Evolutionary conservation across 2,329 filamentous ascomycete genomes (phyloP).

Genomic region (Venturia aucupariae): DNA sequence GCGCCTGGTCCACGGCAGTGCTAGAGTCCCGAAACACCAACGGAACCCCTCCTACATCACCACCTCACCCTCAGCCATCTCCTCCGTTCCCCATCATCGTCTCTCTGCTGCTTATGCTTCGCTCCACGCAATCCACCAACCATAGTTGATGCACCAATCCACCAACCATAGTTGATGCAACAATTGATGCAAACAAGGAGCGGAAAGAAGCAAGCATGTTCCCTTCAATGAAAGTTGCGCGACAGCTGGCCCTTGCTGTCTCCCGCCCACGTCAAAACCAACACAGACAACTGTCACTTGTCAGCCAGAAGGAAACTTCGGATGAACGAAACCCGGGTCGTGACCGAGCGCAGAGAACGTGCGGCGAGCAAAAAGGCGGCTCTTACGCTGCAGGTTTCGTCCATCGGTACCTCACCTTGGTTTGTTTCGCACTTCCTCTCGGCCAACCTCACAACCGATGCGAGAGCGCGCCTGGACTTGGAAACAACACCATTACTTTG

Average conservation of each 20-base stretch:
- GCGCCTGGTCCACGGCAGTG: too few species aligned
- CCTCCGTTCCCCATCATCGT: neutral
- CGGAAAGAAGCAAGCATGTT: too few species aligned
- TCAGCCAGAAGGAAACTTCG: neutral
- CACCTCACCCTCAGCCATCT: neutral
- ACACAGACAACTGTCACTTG: neutral
- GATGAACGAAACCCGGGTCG: neutral
- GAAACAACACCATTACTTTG: neutral
- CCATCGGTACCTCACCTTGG: neutral
- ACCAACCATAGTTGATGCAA: too few species aligned
- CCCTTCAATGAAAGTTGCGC: neutral
- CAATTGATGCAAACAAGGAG: too few species aligned
- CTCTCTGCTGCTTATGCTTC: too few species aligned
- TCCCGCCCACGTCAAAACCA: neutral
- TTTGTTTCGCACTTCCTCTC: slow-evolving; percentile 2
- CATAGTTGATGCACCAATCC: too few species aligned
- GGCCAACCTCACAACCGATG: slow-evolving; percentile 3
- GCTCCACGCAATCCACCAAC: too few species aligned
- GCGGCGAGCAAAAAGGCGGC: neutral
- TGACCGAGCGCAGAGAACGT: neutral
- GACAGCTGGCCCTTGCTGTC: neutral
- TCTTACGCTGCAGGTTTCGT: neutral
- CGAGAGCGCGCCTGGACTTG: neutral
- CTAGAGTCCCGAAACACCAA: neutral
- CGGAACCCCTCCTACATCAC: neutral